Percentiles rank a stretch among this genome's conserved stretches.
Evolutionary conservation across 2,329 filamentous ascomycete species (phyloP).

Genomic region (Stemphylium vesicarium): DNA sequence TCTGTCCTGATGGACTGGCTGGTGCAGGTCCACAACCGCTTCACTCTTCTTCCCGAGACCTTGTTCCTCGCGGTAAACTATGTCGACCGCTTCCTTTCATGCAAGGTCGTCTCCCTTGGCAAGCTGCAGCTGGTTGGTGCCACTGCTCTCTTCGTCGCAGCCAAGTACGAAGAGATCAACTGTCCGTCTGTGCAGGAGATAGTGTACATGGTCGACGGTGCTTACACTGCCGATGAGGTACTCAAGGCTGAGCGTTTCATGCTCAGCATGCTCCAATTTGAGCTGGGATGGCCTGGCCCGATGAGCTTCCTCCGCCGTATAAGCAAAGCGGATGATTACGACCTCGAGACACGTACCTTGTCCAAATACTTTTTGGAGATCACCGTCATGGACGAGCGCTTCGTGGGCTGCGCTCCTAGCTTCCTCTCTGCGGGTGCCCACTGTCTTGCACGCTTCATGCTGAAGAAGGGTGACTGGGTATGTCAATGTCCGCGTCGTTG

Average conservation of each 20-base stretch:
- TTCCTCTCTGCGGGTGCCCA: conserved; percentile 91
- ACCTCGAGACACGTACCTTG: conserved; percentile 90
- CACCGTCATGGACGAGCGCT: conserved; percentile 97
- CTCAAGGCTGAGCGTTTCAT: conserved; percentile 98
- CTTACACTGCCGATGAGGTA: conserved; percentile 89
- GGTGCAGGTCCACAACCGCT: conserved; percentile 92
- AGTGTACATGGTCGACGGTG: conserved; percentile 96
- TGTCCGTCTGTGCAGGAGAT: conserved; percentile 95
- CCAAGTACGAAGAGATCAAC: conserved; percentile 99
- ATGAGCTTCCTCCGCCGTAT: conserved; percentile 98
- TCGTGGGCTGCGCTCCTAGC: conserved; percentile 88
- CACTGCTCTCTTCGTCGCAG: conserved; percentile 92
- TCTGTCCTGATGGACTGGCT: conserved; percentile 98
- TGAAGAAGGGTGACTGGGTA: conserved; percentile 94
- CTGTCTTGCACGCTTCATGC: conserved; percentile 85
- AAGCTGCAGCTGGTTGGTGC: conserved; percentile 96
- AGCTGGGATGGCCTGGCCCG: conserved; percentile 96
- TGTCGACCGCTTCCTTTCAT: conserved; percentile 93
- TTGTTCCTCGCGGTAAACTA: conserved; percentile 95
- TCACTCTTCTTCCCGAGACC: conserved; percentile 89
- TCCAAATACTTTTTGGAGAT: conserved; percentile 98
- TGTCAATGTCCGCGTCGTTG: conserved; percentile 42
- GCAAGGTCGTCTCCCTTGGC: conserved; percentile 91
- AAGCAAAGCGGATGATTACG: conserved; percentile 98
- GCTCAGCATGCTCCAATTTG: conserved; percentile 94